These are phyloP conservation scores for Acanthamoeba royreba DNA, from an alignment of 208 protist species.

Conservation along the genomic window DNA sequence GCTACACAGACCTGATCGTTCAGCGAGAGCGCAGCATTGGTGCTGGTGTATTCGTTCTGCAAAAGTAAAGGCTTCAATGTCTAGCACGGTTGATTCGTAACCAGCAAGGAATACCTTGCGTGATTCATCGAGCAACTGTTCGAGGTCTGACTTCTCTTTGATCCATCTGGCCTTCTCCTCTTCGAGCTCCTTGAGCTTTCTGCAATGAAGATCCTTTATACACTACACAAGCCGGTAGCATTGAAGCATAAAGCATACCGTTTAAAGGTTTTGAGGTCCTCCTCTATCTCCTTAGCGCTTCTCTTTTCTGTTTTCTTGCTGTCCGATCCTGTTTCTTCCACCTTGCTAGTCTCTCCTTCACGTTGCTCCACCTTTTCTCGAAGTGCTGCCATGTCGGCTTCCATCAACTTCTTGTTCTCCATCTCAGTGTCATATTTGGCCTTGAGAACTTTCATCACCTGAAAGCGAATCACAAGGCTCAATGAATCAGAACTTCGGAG, in stretches of 20 bases:
- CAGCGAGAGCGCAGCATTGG: background rate
- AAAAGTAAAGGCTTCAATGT: background rate
- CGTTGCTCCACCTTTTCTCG: background rate
- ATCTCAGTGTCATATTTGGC: conserved; percentile 31
- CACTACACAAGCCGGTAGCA: background rate
- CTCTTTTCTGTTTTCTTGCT: background rate
- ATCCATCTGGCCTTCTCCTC: background rate
- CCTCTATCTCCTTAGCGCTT: background rate
- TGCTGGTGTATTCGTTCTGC: background rate
- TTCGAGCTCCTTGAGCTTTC: background rate
- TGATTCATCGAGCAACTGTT: background rate
- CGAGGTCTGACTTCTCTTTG: background rate
- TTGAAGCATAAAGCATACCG: background rate
- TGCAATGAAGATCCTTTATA: background rate
- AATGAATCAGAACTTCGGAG: background rate
- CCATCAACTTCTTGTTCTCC: background rate
- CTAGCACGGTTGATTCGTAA: background rate
- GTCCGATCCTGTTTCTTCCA: background rate
- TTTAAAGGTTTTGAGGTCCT: background rate
- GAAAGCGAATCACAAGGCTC: too few species aligned
- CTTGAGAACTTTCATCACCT: conserved; percentile 37
- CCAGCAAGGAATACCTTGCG: background rate
- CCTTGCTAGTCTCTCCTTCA: background rate
- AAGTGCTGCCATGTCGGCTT: background rate
- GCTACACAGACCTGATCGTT: background rate